Conservation (phyloP, 2,329 filamentous ascomycete genomes). For the Biscogniauxia sp. region DNA sequence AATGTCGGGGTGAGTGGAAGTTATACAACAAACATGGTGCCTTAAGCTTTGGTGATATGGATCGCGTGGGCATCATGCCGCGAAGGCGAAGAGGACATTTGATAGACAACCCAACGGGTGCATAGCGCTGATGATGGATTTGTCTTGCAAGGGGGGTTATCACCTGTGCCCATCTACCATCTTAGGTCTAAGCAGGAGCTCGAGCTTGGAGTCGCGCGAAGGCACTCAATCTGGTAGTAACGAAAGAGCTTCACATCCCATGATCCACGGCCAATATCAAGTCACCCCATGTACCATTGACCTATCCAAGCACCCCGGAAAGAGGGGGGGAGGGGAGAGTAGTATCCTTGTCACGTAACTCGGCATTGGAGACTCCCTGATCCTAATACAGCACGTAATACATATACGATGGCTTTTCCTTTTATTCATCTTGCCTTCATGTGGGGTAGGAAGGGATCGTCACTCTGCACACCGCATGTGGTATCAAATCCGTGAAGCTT, state of each 20-base stretch:
- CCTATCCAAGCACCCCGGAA: neutral
- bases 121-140: neutral
- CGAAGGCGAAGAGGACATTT: neutral
- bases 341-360: neutral
- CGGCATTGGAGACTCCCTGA: neutral
- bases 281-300: neutral
- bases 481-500: too few species aligned
- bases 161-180: neutral
- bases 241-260: neutral
- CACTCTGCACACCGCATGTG: too few species aligned
- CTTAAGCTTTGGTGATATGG: neutral
- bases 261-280: neutral
- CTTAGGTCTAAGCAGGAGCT: neutral
- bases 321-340: too few species aligned
- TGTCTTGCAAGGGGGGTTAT: neutral
- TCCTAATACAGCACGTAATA: too few species aligned
- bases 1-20: neutral
- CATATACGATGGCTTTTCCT: too few species aligned
- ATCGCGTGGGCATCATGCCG: neutral
- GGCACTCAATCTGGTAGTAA: neutral
- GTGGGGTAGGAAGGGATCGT: too few species aligned
- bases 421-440: too few species aligned
- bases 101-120: neutral
- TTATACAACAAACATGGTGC: neutral
- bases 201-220: neutral